Percentiles rank a stretch among this genome's conserved stretches.
phyloP scores from a whole-genome alignment of 2,329 filamentous ascomycete genomes.

The Microdochium trichocladiopsis region DNA sequence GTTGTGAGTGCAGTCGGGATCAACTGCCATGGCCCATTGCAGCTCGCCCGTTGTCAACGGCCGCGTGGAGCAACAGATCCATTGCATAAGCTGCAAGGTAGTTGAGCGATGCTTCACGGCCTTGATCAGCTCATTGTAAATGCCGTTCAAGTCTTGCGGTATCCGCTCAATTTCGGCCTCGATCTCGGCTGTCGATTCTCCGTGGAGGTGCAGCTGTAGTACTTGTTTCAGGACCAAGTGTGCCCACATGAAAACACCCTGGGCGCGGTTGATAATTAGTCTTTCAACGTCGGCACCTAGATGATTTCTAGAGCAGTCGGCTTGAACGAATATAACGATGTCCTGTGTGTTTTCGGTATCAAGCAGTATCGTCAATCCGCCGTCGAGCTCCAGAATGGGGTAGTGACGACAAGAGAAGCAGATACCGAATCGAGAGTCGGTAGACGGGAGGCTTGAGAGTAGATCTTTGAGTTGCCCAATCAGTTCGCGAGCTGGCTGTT shows the following conservation, averaged over 20 bases:
- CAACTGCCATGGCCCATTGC: slow-evolving; percentile 21
- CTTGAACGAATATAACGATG: slow-evolving; percentile 19
- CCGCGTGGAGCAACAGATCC: slow-evolving; percentile 20
- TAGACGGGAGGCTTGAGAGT: slow-evolving; percentile 10
- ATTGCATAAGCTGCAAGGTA: slow-evolving; percentile 20
- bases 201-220: slow-evolving; percentile 6
- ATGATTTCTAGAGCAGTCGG: slow-evolving; percentile 6
- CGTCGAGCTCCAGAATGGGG: slow-evolving; percentile 14
- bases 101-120: slow-evolving; percentile 6
- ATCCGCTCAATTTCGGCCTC: slow-evolving; percentile 9
- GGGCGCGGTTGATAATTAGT: slow-evolving; percentile 15
- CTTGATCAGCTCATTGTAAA: slow-evolving; percentile 16
- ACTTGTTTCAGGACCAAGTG: slow-evolving; percentile 16
- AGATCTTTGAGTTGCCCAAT: slow-evolving; percentile 11
- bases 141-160: slow-evolving; percentile 12
- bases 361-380: slow-evolving; percentile 13
- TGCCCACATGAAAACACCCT: slow-evolving; percentile 29
- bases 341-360: slow-evolving; percentile 23
- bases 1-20: slow-evolving; percentile 8
- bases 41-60: slow-evolving; percentile 18
- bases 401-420: slow-evolving; percentile 25
- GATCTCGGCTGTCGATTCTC: slow-evolving; percentile 8
- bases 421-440: slow-evolving; percentile 10
- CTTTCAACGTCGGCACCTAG: slow-evolving; percentile 1
- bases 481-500: slow-evolving; percentile 12